Percentiles rank a stretch among this genome's conserved stretches.
Conservation (phyloP, 257 asterid genomes). For the Solanum phureja region DNA sequence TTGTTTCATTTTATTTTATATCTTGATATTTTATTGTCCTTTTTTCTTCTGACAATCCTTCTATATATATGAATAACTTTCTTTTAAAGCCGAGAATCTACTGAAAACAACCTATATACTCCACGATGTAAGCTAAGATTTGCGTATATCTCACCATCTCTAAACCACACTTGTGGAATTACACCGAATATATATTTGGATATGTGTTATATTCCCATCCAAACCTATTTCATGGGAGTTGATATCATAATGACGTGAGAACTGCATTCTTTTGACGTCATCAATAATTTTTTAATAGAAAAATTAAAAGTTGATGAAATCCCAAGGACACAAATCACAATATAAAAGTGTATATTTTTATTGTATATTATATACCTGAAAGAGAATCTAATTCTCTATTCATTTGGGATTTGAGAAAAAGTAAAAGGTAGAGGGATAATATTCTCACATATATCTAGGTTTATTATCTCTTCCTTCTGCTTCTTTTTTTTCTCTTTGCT, state of each 20-base stretch:
- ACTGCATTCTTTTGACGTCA: not conserved
- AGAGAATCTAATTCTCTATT: not conserved
- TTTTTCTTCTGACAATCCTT: not conserved
- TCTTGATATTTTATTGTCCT: not conserved
- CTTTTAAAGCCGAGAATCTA: not conserved
- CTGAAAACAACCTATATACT: not conserved
- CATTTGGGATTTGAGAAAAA: slow-evolving; percentile 1
- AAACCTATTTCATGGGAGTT: not conserved
- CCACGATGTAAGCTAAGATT: not conserved
- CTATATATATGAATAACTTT: not conserved
- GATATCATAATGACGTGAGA: not conserved
- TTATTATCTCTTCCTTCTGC: not conserved
- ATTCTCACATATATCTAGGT: not conserved
- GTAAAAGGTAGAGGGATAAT: not conserved
- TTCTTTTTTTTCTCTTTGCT: not conserved
- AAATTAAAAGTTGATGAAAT: not conserved
- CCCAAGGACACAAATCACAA: not conserved
- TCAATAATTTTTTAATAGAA: not conserved
- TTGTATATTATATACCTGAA: not conserved
- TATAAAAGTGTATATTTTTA: not conserved
- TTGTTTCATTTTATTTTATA: not conserved
- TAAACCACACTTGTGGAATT: not conserved
- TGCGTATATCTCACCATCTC: not conserved
- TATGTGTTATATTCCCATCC: not conserved
- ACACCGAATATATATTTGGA: too few species aligned